A percentile compares a stretch with the other conserved stretches of the same genome.
phyloP scores from a whole-genome alignment of 2,329 filamentous ascomycete genomes.

The Colletotrichum sp. region DNA sequence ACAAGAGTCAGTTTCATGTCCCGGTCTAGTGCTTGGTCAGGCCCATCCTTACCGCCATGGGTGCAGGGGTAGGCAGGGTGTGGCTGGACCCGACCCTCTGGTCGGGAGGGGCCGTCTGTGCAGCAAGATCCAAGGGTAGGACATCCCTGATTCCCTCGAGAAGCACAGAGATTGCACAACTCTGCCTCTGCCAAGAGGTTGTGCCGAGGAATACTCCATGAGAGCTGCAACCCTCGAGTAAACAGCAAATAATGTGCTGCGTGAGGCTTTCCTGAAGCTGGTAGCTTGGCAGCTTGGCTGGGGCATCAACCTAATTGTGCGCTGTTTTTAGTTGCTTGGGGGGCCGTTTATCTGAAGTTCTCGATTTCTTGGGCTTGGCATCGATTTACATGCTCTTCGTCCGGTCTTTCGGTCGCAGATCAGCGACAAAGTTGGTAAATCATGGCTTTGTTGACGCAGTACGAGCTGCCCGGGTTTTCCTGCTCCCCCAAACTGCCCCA shows the following conservation, averaged over 20 bases:
- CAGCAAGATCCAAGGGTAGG: background rate
- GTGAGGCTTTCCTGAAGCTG: background rate
- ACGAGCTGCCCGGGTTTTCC: background rate
- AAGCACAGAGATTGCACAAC: background rate
- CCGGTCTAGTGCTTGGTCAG: background rate
- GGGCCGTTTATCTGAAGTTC: slow-evolving; percentile 1
- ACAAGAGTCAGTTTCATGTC: slow-evolving; percentile 4
- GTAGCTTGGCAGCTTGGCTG: slow-evolving; percentile 9
- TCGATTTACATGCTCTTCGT: background rate
- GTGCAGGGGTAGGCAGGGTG: background rate
- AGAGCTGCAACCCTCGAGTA: background rate
- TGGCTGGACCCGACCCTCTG: slow-evolving; percentile 3
- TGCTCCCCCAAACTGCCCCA: background rate
- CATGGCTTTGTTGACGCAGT: background rate
- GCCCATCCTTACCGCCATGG: background rate
- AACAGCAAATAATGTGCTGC: background rate
- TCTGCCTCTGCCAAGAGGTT: background rate
- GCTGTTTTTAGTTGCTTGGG: background rate
- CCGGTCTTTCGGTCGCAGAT: background rate
- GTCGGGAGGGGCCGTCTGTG: slow-evolving; percentile 17
- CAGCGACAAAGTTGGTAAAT: background rate
- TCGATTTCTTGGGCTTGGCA: background rate
- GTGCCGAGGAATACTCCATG: background rate
- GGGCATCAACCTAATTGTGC: background rate
- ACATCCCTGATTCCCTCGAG: background rate